Evolutionary conservation across 345 rosid species (phyloP).

Genomic region (Trapa bicornis): DNA sequence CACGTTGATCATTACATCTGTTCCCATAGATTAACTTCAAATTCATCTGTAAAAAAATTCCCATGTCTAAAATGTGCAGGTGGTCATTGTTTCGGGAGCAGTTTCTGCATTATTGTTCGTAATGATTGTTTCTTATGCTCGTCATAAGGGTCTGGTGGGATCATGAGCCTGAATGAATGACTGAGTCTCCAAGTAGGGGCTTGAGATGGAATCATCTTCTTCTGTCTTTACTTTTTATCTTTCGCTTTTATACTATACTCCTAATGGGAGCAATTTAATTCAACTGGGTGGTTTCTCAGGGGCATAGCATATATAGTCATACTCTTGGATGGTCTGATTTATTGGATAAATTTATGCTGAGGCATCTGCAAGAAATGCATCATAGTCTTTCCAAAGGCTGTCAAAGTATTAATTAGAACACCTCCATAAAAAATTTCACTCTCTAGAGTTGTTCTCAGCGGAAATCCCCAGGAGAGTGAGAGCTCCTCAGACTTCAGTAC

Average conservation of each 20-base stretch:
- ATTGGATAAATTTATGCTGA: neutral
- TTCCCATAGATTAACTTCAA: neutral
- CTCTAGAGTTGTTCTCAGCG: too few relatives aligned
- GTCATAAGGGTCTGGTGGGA: constrained; percentile 80
- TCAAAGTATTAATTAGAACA: too few relatives aligned
- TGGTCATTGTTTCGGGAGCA: constrained; percentile 40
- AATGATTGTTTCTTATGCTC: constrained; percentile 62
- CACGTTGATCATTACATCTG: neutral
- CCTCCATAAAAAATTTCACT: too few relatives aligned
- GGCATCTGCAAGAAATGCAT: neutral
- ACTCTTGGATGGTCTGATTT: neutral
- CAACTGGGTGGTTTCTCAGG: too few relatives aligned
- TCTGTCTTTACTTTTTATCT: neutral
- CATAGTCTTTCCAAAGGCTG: too few relatives aligned
- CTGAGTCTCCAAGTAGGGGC: neutral
- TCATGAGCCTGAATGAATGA: constrained; percentile 25
- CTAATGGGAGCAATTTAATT: neutral
- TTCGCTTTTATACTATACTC: neutral
- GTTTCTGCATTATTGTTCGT: constrained; percentile 30
- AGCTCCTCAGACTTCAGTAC: too few relatives aligned
- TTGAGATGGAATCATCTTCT: neutral
- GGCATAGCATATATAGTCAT: neutral
- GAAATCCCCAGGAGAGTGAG: too few relatives aligned
- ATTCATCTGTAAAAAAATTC: neutral
- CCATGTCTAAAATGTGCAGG: constrained; percentile 26